Base-by-base conservation (phyloP, 768 basidiomycete genomes). In the Kwoniella botswanensis region DNA sequence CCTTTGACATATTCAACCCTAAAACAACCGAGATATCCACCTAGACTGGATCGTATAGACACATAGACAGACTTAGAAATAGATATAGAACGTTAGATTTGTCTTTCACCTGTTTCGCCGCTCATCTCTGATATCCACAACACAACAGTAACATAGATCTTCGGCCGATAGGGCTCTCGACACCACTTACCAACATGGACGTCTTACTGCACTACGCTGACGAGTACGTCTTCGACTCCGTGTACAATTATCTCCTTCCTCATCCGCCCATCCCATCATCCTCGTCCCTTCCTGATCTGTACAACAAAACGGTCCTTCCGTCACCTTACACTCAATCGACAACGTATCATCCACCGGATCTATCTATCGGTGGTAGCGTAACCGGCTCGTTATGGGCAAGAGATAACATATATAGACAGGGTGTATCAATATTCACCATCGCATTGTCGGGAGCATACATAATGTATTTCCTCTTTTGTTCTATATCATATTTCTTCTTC, bases 401-500 rank as follows among this genome's bases (percentile, higher is more conserved):
- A 52, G 90, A 94, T 76, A 90, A 92, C 78, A 76, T 94, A 42
- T n/a, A 81, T 1, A 88, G 94, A 52, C 94, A 96, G 80, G 64
- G 91, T 4, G 22, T 91, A 41, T 94, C 94, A 0, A 85, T 98
- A 70, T 83, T 84, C 72, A 81, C 86, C 26, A 79, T 98, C 73
- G 95, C 94, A 1, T 84, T 92, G 64, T 75, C 93, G 68, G 94
- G 94, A 71, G 92, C 96, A 68, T 88, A 91, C 76, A 24, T 90
- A 60, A 87, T 99, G 58, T 99, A 99, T 84, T 94, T 97, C 84
- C 63, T 91, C 26, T 91, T 98, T 75, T 94, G 94, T n/a, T 85
- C 87, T 54, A 83, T 92, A 26, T 94, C 93, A 3, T 99, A 93
- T 85, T 84, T 84, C 55, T 90, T 87, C 84, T 89, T 98, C 67